phyloP scores from a whole-genome alignment of 2,329 filamentous ascomycete genomes.

The Talaromyces sp. region DNA sequence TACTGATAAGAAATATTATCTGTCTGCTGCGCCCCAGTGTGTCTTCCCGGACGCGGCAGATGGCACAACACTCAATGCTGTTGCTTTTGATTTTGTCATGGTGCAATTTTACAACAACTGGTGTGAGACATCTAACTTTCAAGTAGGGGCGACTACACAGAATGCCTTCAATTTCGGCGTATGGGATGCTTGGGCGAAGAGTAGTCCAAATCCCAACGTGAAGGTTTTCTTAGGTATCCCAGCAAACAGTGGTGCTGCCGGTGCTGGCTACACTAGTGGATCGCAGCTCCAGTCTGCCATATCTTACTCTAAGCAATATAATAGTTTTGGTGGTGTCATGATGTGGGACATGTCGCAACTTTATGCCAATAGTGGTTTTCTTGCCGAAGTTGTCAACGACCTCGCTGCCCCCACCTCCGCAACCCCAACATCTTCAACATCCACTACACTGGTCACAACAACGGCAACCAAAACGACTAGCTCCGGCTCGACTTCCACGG shows the following conservation, averaged over 20 bases:
- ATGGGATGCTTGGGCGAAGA: constrained; percentile 66
- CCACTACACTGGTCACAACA: not conserved
- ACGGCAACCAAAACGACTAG: not conserved
- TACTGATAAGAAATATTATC: constrained; percentile 55
- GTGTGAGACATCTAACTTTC: constrained; percentile 59
- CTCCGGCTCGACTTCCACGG: not conserved
- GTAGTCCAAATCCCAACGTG: constrained; percentile 56
- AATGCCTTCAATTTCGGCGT: constrained; percentile 60
- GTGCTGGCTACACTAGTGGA: constrained; percentile 55
- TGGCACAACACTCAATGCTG: constrained; percentile 55
- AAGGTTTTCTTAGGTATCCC: constrained; percentile 64
- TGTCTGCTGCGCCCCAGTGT: constrained; percentile 68
- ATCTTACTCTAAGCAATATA: constrained; percentile 53
- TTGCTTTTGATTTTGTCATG: constrained; percentile 60
- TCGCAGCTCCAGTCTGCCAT: constrained; percentile 51
- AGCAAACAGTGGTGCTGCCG: constrained; percentile 53
- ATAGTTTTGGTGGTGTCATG: constrained; percentile 66
- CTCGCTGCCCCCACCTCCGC: not conserved
- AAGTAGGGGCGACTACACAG: constrained; percentile 46
- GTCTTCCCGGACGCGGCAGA: constrained; percentile 62
- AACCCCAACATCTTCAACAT: constrained; percentile 26
- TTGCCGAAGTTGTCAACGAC: constrained; percentile 30
- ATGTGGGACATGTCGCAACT: constrained; percentile 66
- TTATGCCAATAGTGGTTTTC: constrained; percentile 57
- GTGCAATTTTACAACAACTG: constrained; percentile 69